phyloP scores from a whole-genome alignment of 352 stramenopile genomes.

The Pythium rishiriense region DNA sequence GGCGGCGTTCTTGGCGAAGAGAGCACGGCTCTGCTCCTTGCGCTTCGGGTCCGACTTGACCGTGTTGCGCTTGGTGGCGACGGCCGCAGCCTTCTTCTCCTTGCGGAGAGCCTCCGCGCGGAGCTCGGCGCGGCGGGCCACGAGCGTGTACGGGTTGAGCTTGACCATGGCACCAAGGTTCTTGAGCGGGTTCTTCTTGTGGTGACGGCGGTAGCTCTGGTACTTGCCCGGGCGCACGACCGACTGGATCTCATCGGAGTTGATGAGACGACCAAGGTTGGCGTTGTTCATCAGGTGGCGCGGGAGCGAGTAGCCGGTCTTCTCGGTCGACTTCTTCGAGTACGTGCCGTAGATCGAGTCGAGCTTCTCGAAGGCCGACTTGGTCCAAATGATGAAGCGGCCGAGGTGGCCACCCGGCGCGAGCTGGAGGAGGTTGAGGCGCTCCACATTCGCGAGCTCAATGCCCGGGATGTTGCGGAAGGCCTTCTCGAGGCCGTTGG shows the following conservation, averaged over 20 bases:
- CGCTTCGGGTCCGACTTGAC: conserved; percentile 74
- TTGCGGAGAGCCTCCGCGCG: conserved; percentile 84
- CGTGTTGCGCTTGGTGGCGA: conserved; percentile 88
- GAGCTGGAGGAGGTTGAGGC: conserved; percentile 97
- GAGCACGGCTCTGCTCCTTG: conserved; percentile 71
- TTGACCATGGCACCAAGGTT: conserved; percentile 96
- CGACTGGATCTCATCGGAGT: conserved; percentile 98
- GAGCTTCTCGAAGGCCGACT: conserved; percentile 96
- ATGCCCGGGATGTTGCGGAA: conserved; percentile 99
- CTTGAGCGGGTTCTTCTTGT: conserved; percentile 98
- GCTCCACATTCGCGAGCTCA: conserved; percentile 96
- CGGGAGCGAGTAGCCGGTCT: conserved; percentile 93
- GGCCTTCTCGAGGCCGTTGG: conserved; percentile 91
- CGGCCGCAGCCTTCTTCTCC: conserved; percentile 85
- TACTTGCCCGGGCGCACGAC: conserved; percentile 95
- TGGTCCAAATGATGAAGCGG: conserved; percentile 99
- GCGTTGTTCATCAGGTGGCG: conserved; percentile 96
- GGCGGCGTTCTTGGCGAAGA: conserved; percentile 81
- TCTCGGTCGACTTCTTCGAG: conserved; percentile 88
- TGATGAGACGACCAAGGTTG: conserved; percentile 99
- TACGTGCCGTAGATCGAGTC: conserved; percentile 96
- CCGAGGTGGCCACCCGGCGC: conserved; percentile 98
- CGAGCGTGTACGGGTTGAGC: conserved; percentile 97
- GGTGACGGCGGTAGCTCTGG: conserved; percentile 84
- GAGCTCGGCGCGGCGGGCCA: conserved; percentile 89